phyloP scores from a whole-genome alignment of 2,329 filamentous ascomycete genomes.

The Hypoxylon sp. region DNA sequence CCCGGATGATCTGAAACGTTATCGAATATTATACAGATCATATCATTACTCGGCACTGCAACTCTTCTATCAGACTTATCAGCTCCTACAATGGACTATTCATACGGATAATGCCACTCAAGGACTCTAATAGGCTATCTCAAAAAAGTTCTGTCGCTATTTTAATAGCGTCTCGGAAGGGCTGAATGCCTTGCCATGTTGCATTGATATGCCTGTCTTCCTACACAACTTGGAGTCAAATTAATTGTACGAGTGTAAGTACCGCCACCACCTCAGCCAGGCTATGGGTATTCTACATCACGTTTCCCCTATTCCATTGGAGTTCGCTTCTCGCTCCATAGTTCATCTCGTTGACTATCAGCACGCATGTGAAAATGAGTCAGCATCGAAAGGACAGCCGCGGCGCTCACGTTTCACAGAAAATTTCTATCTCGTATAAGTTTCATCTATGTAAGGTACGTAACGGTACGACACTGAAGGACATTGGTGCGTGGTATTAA shows the following conservation, averaged over 20 bases:
- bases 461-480: background rate
- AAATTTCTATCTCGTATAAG: background rate
- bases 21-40: background rate
- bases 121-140: background rate
- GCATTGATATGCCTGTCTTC: background rate
- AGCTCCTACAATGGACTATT: background rate
- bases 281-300: background rate
- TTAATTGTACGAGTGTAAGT: background rate
- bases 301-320: background rate
- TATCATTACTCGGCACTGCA: background rate
- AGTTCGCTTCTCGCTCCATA: slow-evolving; percentile 3
- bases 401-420: slow-evolving; percentile 8
- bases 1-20: background rate
- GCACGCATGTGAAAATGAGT: background rate
- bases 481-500: slow-evolving; percentile 2
- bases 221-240: background rate
- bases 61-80: background rate
- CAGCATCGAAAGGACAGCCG: background rate
- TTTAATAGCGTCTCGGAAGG: background rate
- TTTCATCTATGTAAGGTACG: slow-evolving; percentile 6
- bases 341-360: background rate
- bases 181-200: background rate
- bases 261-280: background rate
- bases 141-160: background rate
- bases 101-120: background rate